These are phyloP conservation scores for Albophoma yamanashiensis DNA, from an alignment of 2,329 filamentous ascomycete species.

Conservation along the genomic window DNA sequence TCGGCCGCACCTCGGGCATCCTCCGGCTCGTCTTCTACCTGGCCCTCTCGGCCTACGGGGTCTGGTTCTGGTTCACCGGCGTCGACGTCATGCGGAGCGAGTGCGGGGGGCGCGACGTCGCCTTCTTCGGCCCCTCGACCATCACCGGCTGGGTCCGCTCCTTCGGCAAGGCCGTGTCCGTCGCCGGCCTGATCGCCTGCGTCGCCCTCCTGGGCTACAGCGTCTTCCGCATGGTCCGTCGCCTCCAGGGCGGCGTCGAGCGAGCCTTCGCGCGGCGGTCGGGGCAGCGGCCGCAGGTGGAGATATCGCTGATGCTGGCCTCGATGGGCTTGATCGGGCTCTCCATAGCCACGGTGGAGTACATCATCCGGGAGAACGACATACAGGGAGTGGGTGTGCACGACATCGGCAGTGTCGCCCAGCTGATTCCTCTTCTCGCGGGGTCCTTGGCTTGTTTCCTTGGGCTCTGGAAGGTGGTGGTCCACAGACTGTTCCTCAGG, in stretches of 20 bases:
- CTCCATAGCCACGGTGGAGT: constrained; percentile 10
- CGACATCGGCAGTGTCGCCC: constrained; percentile 8
- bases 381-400: constrained; percentile 5
- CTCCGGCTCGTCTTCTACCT: constrained; percentile 12
- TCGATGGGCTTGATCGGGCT: constrained; percentile 9
- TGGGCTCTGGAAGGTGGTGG: constrained; percentile 9
- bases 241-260: constrained; percentile 5
- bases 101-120: constrained; percentile 4
- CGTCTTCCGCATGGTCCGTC: not conserved
- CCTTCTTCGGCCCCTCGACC: constrained; percentile 8
- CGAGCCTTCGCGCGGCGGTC: constrained; percentile 1
- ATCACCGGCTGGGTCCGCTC: constrained; percentile 10
- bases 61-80: constrained; percentile 13
- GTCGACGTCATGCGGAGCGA: constrained; percentile 8
- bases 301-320: constrained; percentile 9
- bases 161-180: constrained; percentile 7
- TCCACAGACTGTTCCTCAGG: constrained; percentile 6
- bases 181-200: constrained; percentile 8
- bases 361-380: constrained; percentile 9
- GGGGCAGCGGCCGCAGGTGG: constrained; percentile 7
- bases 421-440: constrained; percentile 13
- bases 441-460: constrained; percentile 8
- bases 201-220: constrained; percentile 1
- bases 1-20: constrained; percentile 9
- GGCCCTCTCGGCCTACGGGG: constrained; percentile 10